Evolutionary conservation across 2,329 filamentous ascomycete species (phyloP).

Genomic region (Exophiala spinifera): DNA sequence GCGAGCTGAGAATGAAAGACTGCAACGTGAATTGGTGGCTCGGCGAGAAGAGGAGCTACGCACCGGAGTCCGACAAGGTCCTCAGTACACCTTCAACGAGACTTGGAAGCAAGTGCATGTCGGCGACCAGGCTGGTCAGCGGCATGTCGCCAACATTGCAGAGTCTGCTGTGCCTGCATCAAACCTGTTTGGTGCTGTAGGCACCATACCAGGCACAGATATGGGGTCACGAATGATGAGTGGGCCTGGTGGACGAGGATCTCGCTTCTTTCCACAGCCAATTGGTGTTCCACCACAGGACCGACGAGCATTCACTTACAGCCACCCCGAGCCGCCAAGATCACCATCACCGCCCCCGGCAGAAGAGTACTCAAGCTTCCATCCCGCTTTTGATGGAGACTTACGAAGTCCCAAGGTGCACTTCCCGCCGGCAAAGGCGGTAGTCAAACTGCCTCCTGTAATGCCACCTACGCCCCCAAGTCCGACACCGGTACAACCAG

Average conservation of each 20-base stretch:
- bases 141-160: conserved; percentile 39
- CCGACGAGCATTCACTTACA: conserved; percentile 37
- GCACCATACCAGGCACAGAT: conserved; percentile 36
- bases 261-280: conserved; percentile 46
- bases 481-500: conserved; percentile 22
- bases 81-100: conserved; percentile 41
- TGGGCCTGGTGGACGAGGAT: conserved; percentile 41
- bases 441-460: conserved; percentile 69
- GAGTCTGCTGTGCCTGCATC: conserved; percentile 36
- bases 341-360: conserved; percentile 56
- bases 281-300: conserved; percentile 24
- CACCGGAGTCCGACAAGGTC: conserved; percentile 33
- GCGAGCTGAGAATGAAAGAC: conserved; percentile 40
- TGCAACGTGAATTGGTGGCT: conserved; percentile 40
- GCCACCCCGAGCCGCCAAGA: conserved; percentile 34
- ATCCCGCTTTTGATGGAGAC: conserved; percentile 56
- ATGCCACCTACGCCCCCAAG: conserved; percentile 28
- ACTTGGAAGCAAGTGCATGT: conserved; percentile 47
- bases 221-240: conserved; percentile 36
- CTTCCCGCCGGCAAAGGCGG: conserved; percentile 61
- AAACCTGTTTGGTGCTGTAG: conserved; percentile 39
- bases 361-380: conserved; percentile 51
- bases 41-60: conserved; percentile 39
- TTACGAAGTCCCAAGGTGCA: conserved; percentile 53
- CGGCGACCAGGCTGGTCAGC: conserved; percentile 40